These are phyloP conservation scores for Pulveroboletus sp. DNA, from an alignment of 768 basidiomycete species.

Conservation along the genomic window DNA sequence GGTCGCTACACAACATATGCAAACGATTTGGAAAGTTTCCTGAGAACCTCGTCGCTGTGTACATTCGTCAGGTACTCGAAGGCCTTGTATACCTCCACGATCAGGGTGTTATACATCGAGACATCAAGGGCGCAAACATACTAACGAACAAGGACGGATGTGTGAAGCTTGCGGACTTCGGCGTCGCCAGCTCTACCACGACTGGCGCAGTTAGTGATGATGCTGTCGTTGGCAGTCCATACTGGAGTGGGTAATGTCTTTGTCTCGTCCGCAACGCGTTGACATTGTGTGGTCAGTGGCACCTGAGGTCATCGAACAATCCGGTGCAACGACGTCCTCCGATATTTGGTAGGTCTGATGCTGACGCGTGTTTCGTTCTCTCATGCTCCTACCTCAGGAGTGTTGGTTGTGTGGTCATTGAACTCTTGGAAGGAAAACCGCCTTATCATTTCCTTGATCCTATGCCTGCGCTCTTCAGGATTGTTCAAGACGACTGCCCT, in stretches of 20 bases:
- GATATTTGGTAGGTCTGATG: slow-evolving; percentile 80
- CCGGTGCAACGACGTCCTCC: slow-evolving; percentile 92
- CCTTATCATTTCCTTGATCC: slow-evolving; percentile 95
- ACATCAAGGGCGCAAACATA: slow-evolving; percentile 99
- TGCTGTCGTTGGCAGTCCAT: slow-evolving; percentile 95
- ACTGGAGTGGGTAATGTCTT: slow-evolving; percentile 76
- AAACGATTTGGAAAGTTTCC: slow-evolving; percentile 99
- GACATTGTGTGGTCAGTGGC: slow-evolving; percentile 60
- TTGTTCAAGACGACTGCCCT: slow-evolving; percentile 96
- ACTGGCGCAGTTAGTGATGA: slow-evolving; percentile 75
- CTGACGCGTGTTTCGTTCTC: neutral
- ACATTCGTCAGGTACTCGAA: slow-evolving; percentile 93
- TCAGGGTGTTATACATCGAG: slow-evolving; percentile 98
- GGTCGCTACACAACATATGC: slow-evolving; percentile 90
- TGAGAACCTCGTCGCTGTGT: slow-evolving; percentile 92
- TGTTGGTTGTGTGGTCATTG: slow-evolving; percentile 97
- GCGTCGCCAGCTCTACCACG: slow-evolving; percentile 81
- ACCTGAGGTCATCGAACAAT: slow-evolving; percentile 97
- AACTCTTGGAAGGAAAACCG: slow-evolving; percentile 83
- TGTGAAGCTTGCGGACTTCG: slow-evolving; percentile 99
- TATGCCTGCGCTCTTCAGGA: slow-evolving; percentile 97
- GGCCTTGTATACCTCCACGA: slow-evolving; percentile 97
- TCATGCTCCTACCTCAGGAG: slow-evolving; percentile 42
- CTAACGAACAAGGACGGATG: slow-evolving; percentile 98
- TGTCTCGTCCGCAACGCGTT: slow-evolving; percentile 1